Conservation (phyloP, 228 moss, liverwort and hornwort species). For the Sphagnum magellanicum region DNA sequence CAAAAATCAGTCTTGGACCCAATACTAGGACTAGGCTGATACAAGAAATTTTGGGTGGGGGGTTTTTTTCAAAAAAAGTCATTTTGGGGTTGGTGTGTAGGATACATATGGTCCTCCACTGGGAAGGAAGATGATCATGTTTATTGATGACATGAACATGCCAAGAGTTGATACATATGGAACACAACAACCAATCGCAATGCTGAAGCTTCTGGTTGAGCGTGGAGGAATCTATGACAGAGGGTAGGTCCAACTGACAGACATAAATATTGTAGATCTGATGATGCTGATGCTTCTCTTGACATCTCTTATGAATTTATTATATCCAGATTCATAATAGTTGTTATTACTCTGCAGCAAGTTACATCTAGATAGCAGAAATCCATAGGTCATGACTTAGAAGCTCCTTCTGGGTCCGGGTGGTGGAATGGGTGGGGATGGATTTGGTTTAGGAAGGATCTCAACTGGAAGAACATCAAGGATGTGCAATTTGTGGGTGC, state of each 20-base stretch:
- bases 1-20: too few relatives aligned
- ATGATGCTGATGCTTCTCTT: too few relatives aligned
- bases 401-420: background rate
- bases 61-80: background rate
- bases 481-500: constrained; percentile 73
- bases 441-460: constrained; percentile 47
- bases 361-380: background rate
- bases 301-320: too few relatives aligned
- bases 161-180: constrained; percentile 87
- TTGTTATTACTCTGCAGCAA: background rate
- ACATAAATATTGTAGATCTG: too few relatives aligned
- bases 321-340: background rate
- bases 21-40: too few relatives aligned
- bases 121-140: constrained; percentile 76
- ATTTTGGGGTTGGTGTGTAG: constrained; percentile 17
- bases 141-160: constrained; percentile 95
- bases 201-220: constrained; percentile 82
- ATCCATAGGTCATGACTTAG: background rate
- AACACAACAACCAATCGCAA: constrained; percentile 87
- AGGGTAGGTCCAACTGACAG: constrained; percentile 29
- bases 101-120: constrained; percentile 75
- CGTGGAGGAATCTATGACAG: constrained; percentile 78
- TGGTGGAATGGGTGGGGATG: too few relatives aligned
- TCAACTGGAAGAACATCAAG: constrained; percentile 86
- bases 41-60: too few relatives aligned